A percentile compares a stretch with the other conserved stretches of the same genome.
phyloP scores from a whole-genome alignment of 257 asterid species.

The Scutellaria galericulata region DNA sequence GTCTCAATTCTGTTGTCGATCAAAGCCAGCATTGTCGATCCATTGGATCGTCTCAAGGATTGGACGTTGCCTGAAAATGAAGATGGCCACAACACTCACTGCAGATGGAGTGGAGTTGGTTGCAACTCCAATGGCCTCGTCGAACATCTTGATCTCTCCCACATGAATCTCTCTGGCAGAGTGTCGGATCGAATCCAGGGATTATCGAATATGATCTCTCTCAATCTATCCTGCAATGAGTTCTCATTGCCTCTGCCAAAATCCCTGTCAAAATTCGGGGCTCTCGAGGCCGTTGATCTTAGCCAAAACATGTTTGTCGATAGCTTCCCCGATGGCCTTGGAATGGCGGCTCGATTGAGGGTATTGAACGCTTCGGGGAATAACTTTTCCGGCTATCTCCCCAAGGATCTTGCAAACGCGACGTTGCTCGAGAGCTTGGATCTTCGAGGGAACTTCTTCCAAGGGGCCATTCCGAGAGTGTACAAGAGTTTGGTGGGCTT shows the following conservation, averaged over 20 bases:
- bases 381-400: constrained; percentile 68
- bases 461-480: constrained; percentile 62
- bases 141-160: constrained; percentile 63
- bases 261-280: constrained; percentile 54
- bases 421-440: constrained; percentile 63
- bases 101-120: constrained; percentile 70
- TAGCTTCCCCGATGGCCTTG: constrained; percentile 61
- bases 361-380: constrained; percentile 72
- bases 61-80: constrained; percentile 53
- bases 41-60: constrained; percentile 53
- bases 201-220: constrained; percentile 39
- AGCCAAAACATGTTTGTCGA: constrained; percentile 65
- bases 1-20: constrained; percentile 52
- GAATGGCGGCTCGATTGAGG: constrained; percentile 44
- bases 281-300: constrained; percentile 58
- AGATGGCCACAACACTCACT: constrained; percentile 41
- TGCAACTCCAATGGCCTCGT: constrained; percentile 62
- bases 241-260: constrained; percentile 61
- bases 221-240: constrained; percentile 62
- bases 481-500: constrained; percentile 54
- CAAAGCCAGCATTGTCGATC: constrained; percentile 61
- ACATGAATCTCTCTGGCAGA: constrained; percentile 69
- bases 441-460: constrained; percentile 78
- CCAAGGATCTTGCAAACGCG: constrained; percentile 63
- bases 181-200: constrained; percentile 52